These are phyloP conservation scores for Rhizophora mangle DNA, from an alignment of 345 rosid genomes.

Conservation along the genomic window DNA sequence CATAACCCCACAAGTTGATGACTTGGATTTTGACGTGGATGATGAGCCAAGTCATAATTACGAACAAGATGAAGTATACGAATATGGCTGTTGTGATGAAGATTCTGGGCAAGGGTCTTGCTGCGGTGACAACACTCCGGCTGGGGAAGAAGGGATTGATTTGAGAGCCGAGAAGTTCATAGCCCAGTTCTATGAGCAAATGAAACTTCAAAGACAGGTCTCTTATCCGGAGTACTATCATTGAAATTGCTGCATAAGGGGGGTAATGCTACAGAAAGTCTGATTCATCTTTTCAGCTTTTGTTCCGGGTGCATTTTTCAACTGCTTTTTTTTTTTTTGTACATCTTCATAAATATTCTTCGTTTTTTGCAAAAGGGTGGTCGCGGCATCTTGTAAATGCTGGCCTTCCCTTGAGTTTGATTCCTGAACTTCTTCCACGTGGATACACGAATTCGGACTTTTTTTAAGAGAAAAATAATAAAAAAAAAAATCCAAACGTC, in stretches of 20 bases:
- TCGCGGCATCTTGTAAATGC: constrained; percentile 20
- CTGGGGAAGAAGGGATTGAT: constrained; percentile 69
- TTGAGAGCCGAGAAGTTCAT: constrained; percentile 84
- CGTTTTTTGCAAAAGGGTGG: background rate
- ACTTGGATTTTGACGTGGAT: constrained; percentile 40
- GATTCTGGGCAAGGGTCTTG: background rate
- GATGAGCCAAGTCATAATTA: constrained; percentile 8
- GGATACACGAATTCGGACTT: background rate
- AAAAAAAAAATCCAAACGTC: no score
- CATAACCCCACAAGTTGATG: constrained; percentile 52
- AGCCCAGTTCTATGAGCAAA: constrained; percentile 62
- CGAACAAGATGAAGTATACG: constrained; percentile 19
- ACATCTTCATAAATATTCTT: background rate
- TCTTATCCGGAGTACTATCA: constrained; percentile 46
- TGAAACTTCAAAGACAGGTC: constrained; percentile 79
- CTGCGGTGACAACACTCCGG: constrained; percentile 14
- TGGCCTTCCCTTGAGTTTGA: constrained; percentile 13
- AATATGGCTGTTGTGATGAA: constrained; percentile 9
- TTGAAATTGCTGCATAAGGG: constrained; percentile 25
- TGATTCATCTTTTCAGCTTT: background rate
- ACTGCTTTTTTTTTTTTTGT: background rate
- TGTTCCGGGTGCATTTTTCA: background rate
- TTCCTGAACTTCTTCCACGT: background rate
- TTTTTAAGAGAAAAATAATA: no score
- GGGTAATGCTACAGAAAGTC: background rate